These are phyloP conservation scores for Leccinum uliginosum DNA, from an alignment of 768 basidiomycete species.

Conservation along the genomic window DNA sequence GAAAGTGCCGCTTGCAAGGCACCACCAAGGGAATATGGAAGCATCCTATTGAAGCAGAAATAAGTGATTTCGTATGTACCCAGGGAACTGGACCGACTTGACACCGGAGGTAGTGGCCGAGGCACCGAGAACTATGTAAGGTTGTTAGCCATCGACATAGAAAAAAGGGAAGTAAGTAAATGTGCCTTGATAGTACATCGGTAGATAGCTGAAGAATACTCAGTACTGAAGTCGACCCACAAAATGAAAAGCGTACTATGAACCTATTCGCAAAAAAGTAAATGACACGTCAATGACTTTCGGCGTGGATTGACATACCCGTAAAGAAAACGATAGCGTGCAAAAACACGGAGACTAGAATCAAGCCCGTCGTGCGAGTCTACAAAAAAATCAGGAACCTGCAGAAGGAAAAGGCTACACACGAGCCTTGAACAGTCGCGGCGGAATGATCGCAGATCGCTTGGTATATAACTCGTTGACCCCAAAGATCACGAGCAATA, in stretches of 20 bases:
- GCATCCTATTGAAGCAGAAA: conserved; percentile 24
- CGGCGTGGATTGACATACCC: conserved; percentile 16
- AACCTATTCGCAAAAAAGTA: conserved; percentile 11
- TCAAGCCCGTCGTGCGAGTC: conserved; percentile 36
- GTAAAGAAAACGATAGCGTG: conserved; percentile 32
- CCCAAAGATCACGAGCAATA: conserved; percentile 26
- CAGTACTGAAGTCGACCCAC: neutral
- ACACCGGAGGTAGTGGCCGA: conserved; percentile 32
- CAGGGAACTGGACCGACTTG: conserved; percentile 13
- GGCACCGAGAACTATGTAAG: conserved; percentile 31
- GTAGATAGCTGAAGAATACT: conserved; percentile 30
- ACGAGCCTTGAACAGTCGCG: conserved; percentile 34
- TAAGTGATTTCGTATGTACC: neutral
- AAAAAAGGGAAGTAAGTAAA: neutral
- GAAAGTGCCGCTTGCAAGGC: conserved; percentile 17
- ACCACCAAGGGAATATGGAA: conserved; percentile 31
- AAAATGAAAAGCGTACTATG: conserved; percentile 20
- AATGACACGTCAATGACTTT: neutral
- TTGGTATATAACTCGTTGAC: conserved; percentile 35
- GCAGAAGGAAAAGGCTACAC: neutral
- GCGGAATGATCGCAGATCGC: conserved; percentile 36
- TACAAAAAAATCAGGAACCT: conserved; percentile 7
- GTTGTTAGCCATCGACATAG: neutral
- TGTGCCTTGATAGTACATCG: conserved; percentile 37
- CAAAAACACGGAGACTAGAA: conserved; percentile 32